Base-by-base conservation (phyloP, 257 asterid species). In the Solanum dulcamara region DNA sequence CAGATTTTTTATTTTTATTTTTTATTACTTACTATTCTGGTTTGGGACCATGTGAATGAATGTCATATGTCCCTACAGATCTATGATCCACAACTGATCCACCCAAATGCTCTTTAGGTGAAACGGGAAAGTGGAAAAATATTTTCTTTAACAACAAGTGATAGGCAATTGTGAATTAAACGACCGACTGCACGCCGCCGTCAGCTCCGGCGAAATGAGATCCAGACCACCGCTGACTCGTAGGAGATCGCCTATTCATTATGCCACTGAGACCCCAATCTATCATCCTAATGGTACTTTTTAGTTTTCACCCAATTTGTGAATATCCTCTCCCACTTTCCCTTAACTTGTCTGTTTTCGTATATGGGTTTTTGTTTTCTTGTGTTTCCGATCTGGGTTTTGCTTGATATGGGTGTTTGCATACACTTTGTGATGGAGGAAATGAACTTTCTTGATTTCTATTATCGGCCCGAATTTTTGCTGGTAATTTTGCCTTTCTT, bases 241-340 rank as follows among this genome's bases (percentile, higher is more conserved):
- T 0, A 30, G 83, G 64, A 48, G 62, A 79, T 79, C 83, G 57
- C 83, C 83, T 48, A 79, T 48, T 48, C 83, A 30, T 28, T 28
- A 79, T 79, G 42, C 18, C 10, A 13, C 64, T 15, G 83, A 48
- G 0, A 48, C 17, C 7, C 64, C 64, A 10, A 30, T 51, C 44
- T 79, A 79, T 48, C 83, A 79, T 17, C 40, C 83, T 79, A 79
- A 20, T 79, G 83, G 83, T 79, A 79, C 83, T 79, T 28, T 79
- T 46, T 72, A 53, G 20, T n/a, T 28, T 46, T 46, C 28, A 28
- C 62, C 40, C 15, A 13, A 42, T 14, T 46, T 75, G 18, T 75
- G 24, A 15, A 35, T 67, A 32, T 32, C 42, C 60, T 53, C 24
- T 53, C 24, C n/a, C 28, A 55, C 13, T 55, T 55, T 55, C 26